A percentile compares a stretch with the other conserved stretches of the same genome.
Evolutionary conservation across 345 rosid species (phyloP).

Genomic region (Psidium friedrichsthalianum): DNA sequence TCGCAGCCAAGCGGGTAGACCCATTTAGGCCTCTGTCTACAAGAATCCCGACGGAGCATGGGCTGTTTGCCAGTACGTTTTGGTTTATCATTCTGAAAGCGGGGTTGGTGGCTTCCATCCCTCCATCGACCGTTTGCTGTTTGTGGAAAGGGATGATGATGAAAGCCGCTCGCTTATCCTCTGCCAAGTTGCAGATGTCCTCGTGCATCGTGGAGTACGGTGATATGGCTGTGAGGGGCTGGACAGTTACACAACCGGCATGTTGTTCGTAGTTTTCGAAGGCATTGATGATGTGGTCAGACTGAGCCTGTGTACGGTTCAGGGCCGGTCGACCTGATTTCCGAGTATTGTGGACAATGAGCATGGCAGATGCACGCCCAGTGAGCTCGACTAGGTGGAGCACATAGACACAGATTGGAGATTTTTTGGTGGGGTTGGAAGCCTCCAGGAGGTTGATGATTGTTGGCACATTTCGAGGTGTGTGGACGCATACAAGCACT

Average conservation of each 20-base stretch:
- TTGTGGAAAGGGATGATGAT: slow-evolving; percentile 86
- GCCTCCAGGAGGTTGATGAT: slow-evolving; percentile 83
- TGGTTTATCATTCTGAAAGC: slow-evolving; percentile 72
- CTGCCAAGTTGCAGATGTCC: slow-evolving; percentile 79
- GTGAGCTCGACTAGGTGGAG: slow-evolving; percentile 96
- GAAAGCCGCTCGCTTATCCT: slow-evolving; percentile 70
- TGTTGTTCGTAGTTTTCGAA: slow-evolving; percentile 83
- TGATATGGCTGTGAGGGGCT: slow-evolving; percentile 83
- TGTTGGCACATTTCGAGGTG: slow-evolving; percentile 86
- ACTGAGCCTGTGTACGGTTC: slow-evolving; percentile 87
- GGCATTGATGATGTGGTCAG: slow-evolving; percentile 83
- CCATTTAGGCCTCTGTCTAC: slow-evolving; percentile 79
- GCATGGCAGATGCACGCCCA: slow-evolving; percentile 91
- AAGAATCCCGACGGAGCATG: slow-evolving; percentile 84
- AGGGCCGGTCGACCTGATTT: slow-evolving; percentile 60
- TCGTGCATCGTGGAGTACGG: slow-evolving; percentile 97
- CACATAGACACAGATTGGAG: slow-evolving; percentile 67
- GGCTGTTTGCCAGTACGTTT: slow-evolving; percentile 58
- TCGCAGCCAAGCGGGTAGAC: slow-evolving; percentile 34
- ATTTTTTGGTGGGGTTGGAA: slow-evolving; percentile 62
- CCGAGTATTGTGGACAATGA: slow-evolving; percentile 73
- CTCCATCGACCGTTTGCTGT: slow-evolving; percentile 90
- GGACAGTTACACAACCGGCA: slow-evolving; percentile 39
- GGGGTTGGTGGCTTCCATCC: slow-evolving; percentile 91
- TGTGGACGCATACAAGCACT: slow-evolving; percentile 59